These are phyloP conservation scores for Boletus vermiculosoides DNA, from an alignment of 768 basidiomycete genomes.

Conservation along the genomic window DNA sequence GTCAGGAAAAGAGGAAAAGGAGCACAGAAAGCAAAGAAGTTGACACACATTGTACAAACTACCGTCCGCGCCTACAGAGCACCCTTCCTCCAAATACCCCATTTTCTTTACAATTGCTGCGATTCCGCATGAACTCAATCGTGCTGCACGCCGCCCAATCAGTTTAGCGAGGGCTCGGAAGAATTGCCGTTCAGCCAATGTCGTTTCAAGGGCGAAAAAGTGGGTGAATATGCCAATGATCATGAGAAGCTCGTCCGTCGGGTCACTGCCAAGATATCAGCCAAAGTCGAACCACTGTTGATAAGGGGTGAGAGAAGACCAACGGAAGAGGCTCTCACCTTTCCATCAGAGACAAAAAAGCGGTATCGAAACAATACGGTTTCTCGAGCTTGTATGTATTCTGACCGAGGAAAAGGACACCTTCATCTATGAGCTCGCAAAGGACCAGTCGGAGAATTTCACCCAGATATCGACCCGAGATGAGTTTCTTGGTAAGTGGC, in stretches of 20 bases:
- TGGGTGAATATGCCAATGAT: slow-evolving; percentile 96
- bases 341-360: slow-evolving; percentile 96
- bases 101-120: slow-evolving; percentile 95
- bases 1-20: neutral
- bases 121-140: slow-evolving; percentile 92
- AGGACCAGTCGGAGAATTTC: slow-evolving; percentile 95
- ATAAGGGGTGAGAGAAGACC: neutral
- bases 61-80: slow-evolving; percentile 88
- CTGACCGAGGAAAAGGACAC: slow-evolving; percentile 96
- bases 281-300: neutral
- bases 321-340: slow-evolving; percentile 46
- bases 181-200: slow-evolving; percentile 94
- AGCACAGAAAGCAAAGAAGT: neutral
- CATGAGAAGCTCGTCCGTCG: slow-evolving; percentile 95
- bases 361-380: slow-evolving; percentile 91
- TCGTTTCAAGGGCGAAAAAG: slow-evolving; percentile 96
- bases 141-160: slow-evolving; percentile 85
- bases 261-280: slow-evolving; percentile 56
- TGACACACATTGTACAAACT: slow-evolving; percentile 85
- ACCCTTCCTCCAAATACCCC: slow-evolving; percentile 89
- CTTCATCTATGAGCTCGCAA: slow-evolving; percentile 94
- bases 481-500: slow-evolving; percentile 67
- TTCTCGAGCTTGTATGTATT: slow-evolving; percentile 98
- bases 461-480: slow-evolving; percentile 93
- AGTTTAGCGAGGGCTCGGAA: slow-evolving; percentile 91